A percentile compares a stretch with the other conserved stretches of the same genome.
Evolutionary conservation across 805 yeast genomes (phyloP).

Genomic region (Blastobotrys robertii): DNA sequence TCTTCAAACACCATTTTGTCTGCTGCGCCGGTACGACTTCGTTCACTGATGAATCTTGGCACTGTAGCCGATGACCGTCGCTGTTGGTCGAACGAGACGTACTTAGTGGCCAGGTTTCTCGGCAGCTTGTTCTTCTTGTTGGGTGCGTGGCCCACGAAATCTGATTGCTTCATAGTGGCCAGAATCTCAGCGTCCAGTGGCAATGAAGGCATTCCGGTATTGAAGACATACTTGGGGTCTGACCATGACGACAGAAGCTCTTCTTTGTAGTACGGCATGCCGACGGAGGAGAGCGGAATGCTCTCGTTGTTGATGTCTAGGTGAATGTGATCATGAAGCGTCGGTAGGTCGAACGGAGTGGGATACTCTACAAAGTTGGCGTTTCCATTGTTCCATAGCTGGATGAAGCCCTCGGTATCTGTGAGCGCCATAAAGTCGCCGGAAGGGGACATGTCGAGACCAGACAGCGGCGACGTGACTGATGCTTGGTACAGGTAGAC

Average conservation of each 20-base stretch:
- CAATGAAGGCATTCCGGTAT: slow-evolving; percentile 51
- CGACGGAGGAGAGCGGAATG: slow-evolving; percentile 59
- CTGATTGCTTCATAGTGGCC: slow-evolving; percentile 28
- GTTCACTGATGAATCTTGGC: slow-evolving; percentile 53
- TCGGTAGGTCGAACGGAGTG: slow-evolving; percentile 27
- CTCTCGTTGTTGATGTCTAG: slow-evolving; percentile 33
- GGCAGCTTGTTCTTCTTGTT: slow-evolving; percentile 51
- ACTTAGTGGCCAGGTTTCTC: slow-evolving; percentile 35
- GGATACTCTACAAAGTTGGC: slow-evolving; percentile 49
- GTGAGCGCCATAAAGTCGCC: slow-evolving; percentile 72
- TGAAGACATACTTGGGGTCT: slow-evolving; percentile 34
- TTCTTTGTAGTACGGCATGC: slow-evolving; percentile 80
- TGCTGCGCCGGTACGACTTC: slow-evolving; percentile 26
- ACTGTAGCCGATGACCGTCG: slow-evolving; percentile 26
- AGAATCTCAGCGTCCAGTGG: slow-evolving; percentile 41
- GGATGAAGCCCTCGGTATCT: slow-evolving; percentile 54
- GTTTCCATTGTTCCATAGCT: slow-evolving; percentile 53
- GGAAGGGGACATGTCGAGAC: slow-evolving; percentile 47
- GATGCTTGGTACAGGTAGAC: slow-evolving; percentile 61
- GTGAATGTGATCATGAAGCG: slow-evolving; percentile 7
- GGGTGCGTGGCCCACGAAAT: slow-evolving; percentile 34
- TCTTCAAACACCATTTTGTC: slow-evolving; percentile 18
- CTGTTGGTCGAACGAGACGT: slow-evolving; percentile 16
- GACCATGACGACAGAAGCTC: slow-evolving; percentile 78
- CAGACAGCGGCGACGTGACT: slow-evolving; percentile 36